These are phyloP conservation scores for Emmonsia crescens DNA, from an alignment of 2,329 filamentous ascomycete genomes.

Conservation along the genomic window DNA sequence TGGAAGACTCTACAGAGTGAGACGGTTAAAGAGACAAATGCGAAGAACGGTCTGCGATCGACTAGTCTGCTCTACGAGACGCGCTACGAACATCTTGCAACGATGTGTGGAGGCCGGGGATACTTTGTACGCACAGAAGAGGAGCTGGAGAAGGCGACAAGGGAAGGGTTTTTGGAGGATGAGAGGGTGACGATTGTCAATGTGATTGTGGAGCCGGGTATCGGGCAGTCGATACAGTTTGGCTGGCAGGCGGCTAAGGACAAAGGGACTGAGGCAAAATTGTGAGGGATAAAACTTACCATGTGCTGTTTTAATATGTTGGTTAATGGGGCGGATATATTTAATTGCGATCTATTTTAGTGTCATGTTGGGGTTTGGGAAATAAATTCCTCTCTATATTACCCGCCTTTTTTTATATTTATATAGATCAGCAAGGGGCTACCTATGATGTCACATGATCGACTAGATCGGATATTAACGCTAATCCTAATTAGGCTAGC, in stretches of 20 bases:
- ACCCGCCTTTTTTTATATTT: neutral
- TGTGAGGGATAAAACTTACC: constrained; percentile 9
- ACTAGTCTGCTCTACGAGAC: constrained; percentile 45
- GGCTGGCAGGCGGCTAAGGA: constrained; percentile 25
- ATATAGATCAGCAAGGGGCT: no score
- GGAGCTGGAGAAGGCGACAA: constrained; percentile 41
- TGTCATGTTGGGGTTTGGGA: neutral
- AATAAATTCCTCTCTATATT: neutral
- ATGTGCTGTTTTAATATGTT: neutral
- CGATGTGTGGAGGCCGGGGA: constrained; percentile 45
- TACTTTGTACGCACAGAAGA: constrained; percentile 42
- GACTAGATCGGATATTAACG: neutral
- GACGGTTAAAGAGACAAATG: constrained; percentile 20
- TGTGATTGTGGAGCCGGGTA: constrained; percentile 44
- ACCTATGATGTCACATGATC: no score
- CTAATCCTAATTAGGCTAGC: neutral
- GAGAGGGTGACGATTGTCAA: constrained; percentile 43
- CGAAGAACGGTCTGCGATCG: constrained; percentile 33
- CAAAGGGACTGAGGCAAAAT: constrained; percentile 16
- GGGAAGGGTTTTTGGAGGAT: constrained; percentile 38
- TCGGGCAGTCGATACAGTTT: constrained; percentile 31
- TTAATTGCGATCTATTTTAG: neutral
- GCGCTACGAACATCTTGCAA: constrained; percentile 44
- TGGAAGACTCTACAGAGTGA: constrained; percentile 38
- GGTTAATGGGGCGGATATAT: neutral